Evolutionary conservation across 2,329 filamentous ascomycete species (phyloP).

Genomic region (Arthroderma sp.): DNA sequence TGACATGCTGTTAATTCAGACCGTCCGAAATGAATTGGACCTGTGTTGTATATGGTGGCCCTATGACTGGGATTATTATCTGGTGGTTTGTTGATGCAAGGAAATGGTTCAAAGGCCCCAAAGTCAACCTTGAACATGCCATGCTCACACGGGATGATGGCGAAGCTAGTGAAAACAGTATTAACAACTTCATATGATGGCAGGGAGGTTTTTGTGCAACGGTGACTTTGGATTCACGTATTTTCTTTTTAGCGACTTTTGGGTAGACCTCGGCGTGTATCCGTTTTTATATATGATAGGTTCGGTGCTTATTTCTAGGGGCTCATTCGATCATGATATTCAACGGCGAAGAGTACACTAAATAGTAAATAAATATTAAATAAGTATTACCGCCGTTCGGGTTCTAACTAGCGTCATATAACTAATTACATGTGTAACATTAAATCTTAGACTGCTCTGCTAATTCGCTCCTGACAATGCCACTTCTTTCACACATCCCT

Average conservation of each 20-base stretch:
- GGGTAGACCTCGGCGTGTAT: too few relatives aligned
- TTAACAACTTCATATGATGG: neutral
- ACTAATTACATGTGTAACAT: neutral
- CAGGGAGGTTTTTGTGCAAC: neutral
- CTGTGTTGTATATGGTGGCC: conserved; percentile 51
- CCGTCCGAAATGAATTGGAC: conserved; percentile 55
- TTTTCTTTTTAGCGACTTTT: too few relatives aligned
- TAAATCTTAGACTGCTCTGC: neutral
- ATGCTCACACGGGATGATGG: conserved; percentile 1
- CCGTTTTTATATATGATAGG: too few relatives aligned
- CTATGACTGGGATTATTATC: conserved; percentile 46
- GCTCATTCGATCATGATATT: too few relatives aligned
- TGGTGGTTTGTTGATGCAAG: conserved; percentile 54
- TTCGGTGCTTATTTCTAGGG: too few relatives aligned
- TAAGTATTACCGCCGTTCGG: too few relatives aligned
- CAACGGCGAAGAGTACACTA: neutral
- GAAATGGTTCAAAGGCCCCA: conserved; percentile 60
- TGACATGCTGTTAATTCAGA: conserved; percentile 17
- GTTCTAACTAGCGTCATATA: too few relatives aligned
- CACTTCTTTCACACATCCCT: conserved; percentile 78
- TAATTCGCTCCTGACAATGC: conserved; percentile 46
- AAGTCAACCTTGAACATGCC: conserved; percentile 51
- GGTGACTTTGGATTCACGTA: too few relatives aligned
- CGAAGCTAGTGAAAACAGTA: neutral
- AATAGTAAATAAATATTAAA: neutral